Percentiles rank a stretch among this genome's conserved stretches.
Conservation (phyloP, 441 rosid genomes). For the Mallotus japonicus region DNA sequence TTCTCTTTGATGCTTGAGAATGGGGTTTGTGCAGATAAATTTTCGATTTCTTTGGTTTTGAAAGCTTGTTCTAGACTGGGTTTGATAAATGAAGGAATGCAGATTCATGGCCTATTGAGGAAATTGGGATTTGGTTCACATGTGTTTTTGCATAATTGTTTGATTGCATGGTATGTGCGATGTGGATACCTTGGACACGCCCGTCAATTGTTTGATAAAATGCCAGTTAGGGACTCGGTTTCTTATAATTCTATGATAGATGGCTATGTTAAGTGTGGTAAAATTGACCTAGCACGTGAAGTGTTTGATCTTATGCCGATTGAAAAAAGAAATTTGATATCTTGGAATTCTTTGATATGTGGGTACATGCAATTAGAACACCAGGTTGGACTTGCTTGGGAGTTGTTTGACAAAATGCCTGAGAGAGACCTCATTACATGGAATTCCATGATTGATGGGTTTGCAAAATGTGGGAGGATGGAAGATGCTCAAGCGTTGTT, state of each 20-base stretch:
- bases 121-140: slow-evolving; percentile 52
- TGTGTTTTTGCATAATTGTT: slow-evolving; percentile 63
- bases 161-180: slow-evolving; percentile 44
- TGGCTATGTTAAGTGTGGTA: slow-evolving; percentile 48
- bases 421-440: slow-evolving; percentile 49
- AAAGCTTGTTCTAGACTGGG: slow-evolving; percentile 74
- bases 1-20: slow-evolving; percentile 59
- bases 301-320: slow-evolving; percentile 61
- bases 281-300: slow-evolving; percentile 42
- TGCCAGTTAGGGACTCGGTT: slow-evolving; percentile 37
- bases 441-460: slow-evolving; percentile 64
- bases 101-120: slow-evolving; percentile 73
- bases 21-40: slow-evolving; percentile 54
- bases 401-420: slow-evolving; percentile 57
- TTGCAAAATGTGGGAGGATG: slow-evolving; percentile 43
- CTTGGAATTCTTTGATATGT: slow-evolving; percentile 68
- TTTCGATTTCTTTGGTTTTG: slow-evolving; percentile 62
- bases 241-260: slow-evolving; percentile 62
- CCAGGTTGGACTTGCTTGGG: slow-evolving; percentile 51
- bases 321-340: slow-evolving; percentile 46
- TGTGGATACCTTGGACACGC: slow-evolving; percentile 49
- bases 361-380: slow-evolving; percentile 40
- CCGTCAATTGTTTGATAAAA: slow-evolving; percentile 41
- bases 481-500: slow-evolving; percentile 49
- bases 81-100: slow-evolving; percentile 53